Evolutionary conservation across 257 asterid genomes (phyloP), one percentile per base, ranked within the genome.

Genomic region (Lithospermum erythrorhizon): DNA sequence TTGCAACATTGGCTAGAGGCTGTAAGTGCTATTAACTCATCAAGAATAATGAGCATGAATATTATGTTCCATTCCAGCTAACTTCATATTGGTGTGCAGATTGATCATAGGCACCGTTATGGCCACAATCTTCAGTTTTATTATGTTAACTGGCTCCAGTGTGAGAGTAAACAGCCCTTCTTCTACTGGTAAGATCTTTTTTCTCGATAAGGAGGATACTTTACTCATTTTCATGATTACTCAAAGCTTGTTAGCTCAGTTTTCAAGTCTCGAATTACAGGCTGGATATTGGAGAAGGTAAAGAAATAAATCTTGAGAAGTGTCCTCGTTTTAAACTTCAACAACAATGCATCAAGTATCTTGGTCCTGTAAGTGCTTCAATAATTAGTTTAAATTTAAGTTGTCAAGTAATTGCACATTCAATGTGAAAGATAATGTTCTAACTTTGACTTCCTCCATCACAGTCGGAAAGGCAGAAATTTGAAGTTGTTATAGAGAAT

Each of bases 1-100:
- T 62, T 89, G 73, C 94, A 86, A 75, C 95, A 89, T 69, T 89
- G 97, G 94, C 90, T 89, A 16, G 95, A 86, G 75, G 97, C 97
- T 56, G 95, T 89, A 67, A 89, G 97, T 78, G 66, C 23, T 66
- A 49, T 19, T 2, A 35, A 35, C 45, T 35, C 45, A 35, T 6
- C 45, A 35, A 35, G 45, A 35, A 35, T 35, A 35, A 35, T 35
- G 45, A 35, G 45, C 45, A 35, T 35, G 45, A 35, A 35, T 10
- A 35, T 7, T 35, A 6, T 35, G 45, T 35, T 35, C 45, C 2
- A 35, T 35, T 13, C 45, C 14, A 6, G 45, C 45, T 35, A 35
- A 35, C 45, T 35, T 35, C 45, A 9, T 35, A 35, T 5, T 35
- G 45, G 11, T 68, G 30, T 35, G 17, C 65, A 86, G 95, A 84